phyloP scores from a whole-genome alignment of 1,284 basidiomycete genomes.

The Volvariella surrecta region DNA sequence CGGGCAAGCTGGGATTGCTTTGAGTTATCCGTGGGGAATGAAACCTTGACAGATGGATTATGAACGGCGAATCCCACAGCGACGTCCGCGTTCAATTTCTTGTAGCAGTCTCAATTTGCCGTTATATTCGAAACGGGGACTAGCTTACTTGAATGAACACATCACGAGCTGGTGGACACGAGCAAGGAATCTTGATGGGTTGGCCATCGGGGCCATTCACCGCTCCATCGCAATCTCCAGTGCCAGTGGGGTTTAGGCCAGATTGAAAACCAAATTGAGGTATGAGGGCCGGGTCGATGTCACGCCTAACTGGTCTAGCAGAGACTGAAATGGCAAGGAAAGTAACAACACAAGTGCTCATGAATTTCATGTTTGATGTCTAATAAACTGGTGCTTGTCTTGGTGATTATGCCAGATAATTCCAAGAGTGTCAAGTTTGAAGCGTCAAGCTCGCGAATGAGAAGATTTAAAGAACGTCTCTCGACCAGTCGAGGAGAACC shows the following conservation, averaged over 20 bases:
- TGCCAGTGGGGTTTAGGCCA: constrained; percentile 46
- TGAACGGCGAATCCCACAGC: constrained; percentile 50
- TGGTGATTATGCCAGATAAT: too few relatives aligned
- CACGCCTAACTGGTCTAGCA: constrained; percentile 35
- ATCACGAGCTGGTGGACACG: constrained; percentile 47
- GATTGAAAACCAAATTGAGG: constrained; percentile 43
- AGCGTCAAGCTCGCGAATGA: too few relatives aligned
- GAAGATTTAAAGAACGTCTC: background rate
- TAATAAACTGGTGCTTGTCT: too few relatives aligned
- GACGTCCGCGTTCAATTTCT: constrained; percentile 49
- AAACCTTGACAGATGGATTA: constrained; percentile 44
- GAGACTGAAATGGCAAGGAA: constrained; percentile 27
- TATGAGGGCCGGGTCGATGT: constrained; percentile 40
- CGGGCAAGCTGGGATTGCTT: constrained; percentile 42
- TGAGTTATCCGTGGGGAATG: constrained; percentile 53
- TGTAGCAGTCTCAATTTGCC: too few relatives aligned
- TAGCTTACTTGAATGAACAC: constrained; percentile 40
- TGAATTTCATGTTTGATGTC: constrained; percentile 25
- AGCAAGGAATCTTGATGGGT: constrained; percentile 49
- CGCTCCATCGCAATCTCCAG: constrained; percentile 52
- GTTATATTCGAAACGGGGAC: too few relatives aligned
- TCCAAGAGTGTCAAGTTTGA: too few relatives aligned
- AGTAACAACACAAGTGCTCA: constrained; percentile 20
- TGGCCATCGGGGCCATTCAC: constrained; percentile 35
- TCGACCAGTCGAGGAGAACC: constrained; percentile 17